These are phyloP conservation scores for Beauveria pseudobassiana DNA, from an alignment of 2,329 filamentous ascomycete species.

Conservation along the genomic window DNA sequence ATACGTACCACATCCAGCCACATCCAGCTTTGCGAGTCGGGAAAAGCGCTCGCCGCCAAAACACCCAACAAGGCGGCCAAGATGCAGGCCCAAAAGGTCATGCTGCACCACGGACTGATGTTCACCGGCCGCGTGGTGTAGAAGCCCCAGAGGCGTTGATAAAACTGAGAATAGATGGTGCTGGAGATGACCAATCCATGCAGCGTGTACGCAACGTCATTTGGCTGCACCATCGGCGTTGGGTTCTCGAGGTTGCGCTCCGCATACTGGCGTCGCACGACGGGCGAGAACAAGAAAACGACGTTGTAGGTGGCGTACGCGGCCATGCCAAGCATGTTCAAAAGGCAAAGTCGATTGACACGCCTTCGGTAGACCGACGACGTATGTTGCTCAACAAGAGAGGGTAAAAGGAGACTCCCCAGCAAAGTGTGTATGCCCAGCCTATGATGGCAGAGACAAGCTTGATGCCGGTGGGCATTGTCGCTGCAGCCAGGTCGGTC, in stretches of 20 bases:
- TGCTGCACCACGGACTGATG: background rate
- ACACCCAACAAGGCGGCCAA: background rate
- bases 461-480: background rate
- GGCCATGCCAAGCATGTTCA: background rate
- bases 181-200: background rate
- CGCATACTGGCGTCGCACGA: background rate
- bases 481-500: background rate
- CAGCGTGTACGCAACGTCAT: conserved; percentile 1
- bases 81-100: background rate
- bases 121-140: background rate
- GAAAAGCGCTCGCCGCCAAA: background rate
- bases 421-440: background rate
- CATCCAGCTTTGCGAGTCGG: background rate
- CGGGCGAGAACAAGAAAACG: background rate
- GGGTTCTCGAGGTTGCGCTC: conserved; percentile 4
- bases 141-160: background rate
- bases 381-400: background rate
- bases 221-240: background rate
- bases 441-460: background rate
- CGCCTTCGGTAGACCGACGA: background rate
- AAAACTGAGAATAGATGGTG: background rate
- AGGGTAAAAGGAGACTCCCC: background rate
- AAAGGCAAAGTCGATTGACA: background rate
- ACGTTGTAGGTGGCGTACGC: background rate
- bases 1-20: background rate